Base-by-base conservation (phyloP, 306 rosid genomes). In the Casuarina cunninghamiana region DNA sequence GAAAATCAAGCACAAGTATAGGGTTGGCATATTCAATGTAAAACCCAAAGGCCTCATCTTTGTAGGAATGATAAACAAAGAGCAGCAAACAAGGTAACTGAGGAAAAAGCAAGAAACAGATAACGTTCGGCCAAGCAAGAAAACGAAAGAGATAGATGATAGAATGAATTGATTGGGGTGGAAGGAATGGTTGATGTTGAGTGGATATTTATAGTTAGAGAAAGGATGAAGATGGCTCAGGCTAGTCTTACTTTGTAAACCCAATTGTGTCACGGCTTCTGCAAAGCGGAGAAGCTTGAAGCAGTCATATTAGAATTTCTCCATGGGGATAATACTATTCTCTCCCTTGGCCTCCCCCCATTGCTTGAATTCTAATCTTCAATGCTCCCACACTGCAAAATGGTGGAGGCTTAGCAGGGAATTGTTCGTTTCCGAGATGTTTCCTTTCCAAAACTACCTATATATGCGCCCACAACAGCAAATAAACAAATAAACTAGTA, bases 1-100 rank as follows among this genome's bases (percentile, higher is more conserved):
- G 67, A 78, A 57, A 6, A 82, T 71, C 78, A 77, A 62, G 12
- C 69, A 44, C 41, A 63, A 54, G 13, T 19, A 13, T 5, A 72
- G 26, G 60, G 9, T 43, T 35, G 17, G 8, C 72, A 45, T 45
- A 10, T 48, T 69, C 65, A 58, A 9, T 58, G 5, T 58, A 26
- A 11, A 21, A 58, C 65, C 37, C 65, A 58, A 21, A 21, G 1
- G 5, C 35, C 6, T 26, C 39, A 32, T 44, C 9, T 5, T 35
- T 61, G 67, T 60, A 16, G 26, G 67, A 32, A 42, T 19, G 15
- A 61, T 10, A 61, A 35, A 61, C 10, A 19, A 15, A 21, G 39
- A 72, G 32, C 21, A 9, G 32, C 12, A 35, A 26, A 61, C 26
- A 35, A 2, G 21, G 21, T 35, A 58, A 21, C 7, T 58, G 39